Conservation (phyloP, 768 basidiomycete species). For the Collybia sordida region DNA sequence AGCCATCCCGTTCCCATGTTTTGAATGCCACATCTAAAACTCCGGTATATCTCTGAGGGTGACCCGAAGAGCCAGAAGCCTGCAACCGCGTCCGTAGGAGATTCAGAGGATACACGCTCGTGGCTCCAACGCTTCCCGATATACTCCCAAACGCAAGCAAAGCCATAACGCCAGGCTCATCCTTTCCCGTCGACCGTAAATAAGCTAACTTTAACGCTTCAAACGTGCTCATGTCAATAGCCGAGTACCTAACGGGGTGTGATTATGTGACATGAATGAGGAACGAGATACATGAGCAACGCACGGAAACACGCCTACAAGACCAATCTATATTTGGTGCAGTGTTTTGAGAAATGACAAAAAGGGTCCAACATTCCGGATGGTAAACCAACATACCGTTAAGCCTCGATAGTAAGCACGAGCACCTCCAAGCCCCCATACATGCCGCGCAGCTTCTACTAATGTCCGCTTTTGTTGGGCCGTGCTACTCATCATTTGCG, state of each 20-base stretch:
- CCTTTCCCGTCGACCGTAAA: conserved; percentile 78
- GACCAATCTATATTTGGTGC: conserved; percentile 65
- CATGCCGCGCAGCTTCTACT: conserved; percentile 58
- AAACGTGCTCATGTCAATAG: conserved; percentile 97
- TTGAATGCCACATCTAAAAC: conserved; percentile 79
- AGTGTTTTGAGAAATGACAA: conserved; percentile 13
- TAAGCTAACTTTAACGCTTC: conserved; percentile 94
- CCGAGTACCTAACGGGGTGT: conserved; percentile 60
- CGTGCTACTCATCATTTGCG: conserved; percentile 95
- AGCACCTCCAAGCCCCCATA: conserved; percentile 80
- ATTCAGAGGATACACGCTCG: conserved; percentile 90
- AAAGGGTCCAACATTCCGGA: conserved; percentile 3
- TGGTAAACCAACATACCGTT: conserved; percentile 54
- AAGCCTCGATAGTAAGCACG: conserved; percentile 91
- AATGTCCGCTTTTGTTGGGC: conserved; percentile 59
- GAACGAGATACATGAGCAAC: conserved; percentile 21
- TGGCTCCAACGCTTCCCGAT: conserved; percentile 92
- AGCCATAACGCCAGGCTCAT: conserved; percentile 88
- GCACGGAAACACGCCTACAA: conserved; percentile 95
- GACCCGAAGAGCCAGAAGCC: conserved; percentile 93
- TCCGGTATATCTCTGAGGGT: conserved; percentile 90
- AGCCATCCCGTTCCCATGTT: conserved; percentile 84
- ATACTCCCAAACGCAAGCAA: conserved; percentile 89
- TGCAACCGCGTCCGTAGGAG: conserved; percentile 93
- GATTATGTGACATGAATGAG: neutral